phyloP scores from a whole-genome alignment of 768 basidiomycete genomes.

The Fomitopsis pulvina region DNA sequence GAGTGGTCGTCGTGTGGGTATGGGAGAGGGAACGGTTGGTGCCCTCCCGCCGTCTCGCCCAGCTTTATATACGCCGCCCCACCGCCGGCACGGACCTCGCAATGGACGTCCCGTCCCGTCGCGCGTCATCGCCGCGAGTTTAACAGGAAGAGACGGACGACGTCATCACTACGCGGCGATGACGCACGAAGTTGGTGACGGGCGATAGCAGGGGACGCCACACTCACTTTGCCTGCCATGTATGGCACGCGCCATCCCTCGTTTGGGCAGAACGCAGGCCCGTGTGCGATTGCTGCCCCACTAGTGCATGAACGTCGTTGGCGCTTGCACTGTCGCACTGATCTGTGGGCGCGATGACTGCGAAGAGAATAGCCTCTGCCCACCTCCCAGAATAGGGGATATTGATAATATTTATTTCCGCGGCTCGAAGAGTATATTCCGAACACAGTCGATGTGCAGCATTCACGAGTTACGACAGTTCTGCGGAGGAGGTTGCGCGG shows the following conservation, averaged over 20 bases:
- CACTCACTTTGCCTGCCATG: not conserved
- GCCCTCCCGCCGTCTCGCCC: not conserved
- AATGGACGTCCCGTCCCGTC: not conserved
- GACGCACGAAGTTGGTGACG: not conserved
- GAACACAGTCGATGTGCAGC: no score
- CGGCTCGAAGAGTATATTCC: no score
- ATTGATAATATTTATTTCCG: no score
- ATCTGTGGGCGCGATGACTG: no score
- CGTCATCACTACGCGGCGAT: not conserved
- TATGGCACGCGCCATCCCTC: not conserved
- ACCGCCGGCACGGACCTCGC: not conserved
- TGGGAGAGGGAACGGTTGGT: not conserved
- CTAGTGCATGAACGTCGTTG: not conserved
- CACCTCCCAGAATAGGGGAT: no score
- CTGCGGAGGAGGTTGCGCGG: no score
- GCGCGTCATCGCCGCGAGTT: not conserved
- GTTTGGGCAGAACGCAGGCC: not conserved
- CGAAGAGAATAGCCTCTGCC: no score
- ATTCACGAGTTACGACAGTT: no score
- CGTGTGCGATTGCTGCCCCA: not conserved
- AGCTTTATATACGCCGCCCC: constrained; percentile 3
- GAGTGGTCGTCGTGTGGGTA: not conserved
- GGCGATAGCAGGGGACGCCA: not conserved
- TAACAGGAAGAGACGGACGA: not conserved
- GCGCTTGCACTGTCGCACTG: no score